Base-by-base conservation (phyloP, 2,329 filamentous ascomycete genomes). In the Stemphylium lycopersici region DNA sequence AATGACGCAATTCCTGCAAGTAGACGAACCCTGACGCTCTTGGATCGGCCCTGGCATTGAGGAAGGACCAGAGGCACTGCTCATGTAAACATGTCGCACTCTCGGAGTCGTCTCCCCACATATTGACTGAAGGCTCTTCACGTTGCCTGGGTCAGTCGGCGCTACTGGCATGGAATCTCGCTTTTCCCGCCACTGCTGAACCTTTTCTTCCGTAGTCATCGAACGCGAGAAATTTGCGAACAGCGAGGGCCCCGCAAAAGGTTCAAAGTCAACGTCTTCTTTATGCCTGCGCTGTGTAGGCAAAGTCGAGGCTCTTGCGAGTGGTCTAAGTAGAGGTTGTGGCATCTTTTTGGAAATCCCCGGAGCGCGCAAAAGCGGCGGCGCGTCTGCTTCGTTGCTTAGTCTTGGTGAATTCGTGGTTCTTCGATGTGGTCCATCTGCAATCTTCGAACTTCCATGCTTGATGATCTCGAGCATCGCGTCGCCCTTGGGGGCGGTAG, bases 401-500 rank as follows among this genome's bases (percentile, higher is more conserved):
- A 11, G 22, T 16, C 43, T 36, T 29, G 8, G 37, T 18, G 43
- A 13, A 8, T 33, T 43, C 3, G 10, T 32, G 6, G 15, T 20
- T 16, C 13, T 38, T 7, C 24, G 20, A 6, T n/a, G 12, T 7
- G 41, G 52, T 12, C 37, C 15, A 29, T 42, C 46, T 12, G 36
- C 41, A 36, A 31, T 42, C 16, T 53, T 52, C 6, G 46, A 18
- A 15, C 60, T 59, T 29, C 61, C 59, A 31, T 54, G 62, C 16
- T 68, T 62, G 15, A 86, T 83, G 5, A 87, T 80, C 58, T 75
- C 78, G 65, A 90, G 83, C 71, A 90, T 77, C 65, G 86, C 83
- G 3, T 87, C 80, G 51, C 89, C 87, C 73, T 91, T 92, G 4
- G 86, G 82, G 3, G 87, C 87, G 11, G 84, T 86, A 0, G 90